Evolutionary conservation across 768 basidiomycete species (phyloP).

Genomic region (Gautieria morchelliformis): DNA sequence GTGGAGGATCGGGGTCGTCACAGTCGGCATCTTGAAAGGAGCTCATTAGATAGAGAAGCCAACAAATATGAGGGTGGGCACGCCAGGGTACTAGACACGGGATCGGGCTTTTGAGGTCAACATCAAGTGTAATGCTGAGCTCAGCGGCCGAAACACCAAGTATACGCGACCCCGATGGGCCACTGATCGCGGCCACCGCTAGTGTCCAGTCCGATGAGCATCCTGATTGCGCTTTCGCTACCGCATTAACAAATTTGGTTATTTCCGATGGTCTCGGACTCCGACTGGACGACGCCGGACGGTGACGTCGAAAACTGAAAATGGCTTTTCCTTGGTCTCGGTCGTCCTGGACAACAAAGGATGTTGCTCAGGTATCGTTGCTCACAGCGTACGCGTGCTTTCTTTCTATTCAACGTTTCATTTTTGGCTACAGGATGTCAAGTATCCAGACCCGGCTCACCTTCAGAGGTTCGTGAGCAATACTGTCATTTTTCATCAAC

Average conservation of each 20-base stretch:
- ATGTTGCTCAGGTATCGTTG: conserved; percentile 57
- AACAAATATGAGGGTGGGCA: not conserved
- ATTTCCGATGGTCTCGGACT: no score
- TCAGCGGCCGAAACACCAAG: no score
- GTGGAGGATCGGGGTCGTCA: not conserved
- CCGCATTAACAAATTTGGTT: no score
- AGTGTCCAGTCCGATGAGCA: no score
- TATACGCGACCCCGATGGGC: no score
- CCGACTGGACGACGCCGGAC: no score
- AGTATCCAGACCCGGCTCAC: conserved; percentile 55
- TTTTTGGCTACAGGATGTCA: conserved; percentile 41
- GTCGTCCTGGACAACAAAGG: conserved; percentile 70
- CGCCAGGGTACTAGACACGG: no score
- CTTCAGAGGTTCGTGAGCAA: conserved; percentile 39
- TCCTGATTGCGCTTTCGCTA: no score
- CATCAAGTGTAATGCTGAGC: no score
- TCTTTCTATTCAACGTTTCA: not conserved
- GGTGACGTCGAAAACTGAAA: no score
- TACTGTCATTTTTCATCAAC: not conserved
- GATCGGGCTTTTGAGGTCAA: no score
- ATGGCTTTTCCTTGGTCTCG: conserved; percentile 46
- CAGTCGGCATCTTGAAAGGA: not conserved
- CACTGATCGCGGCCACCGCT: no score
- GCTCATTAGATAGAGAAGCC: not conserved
- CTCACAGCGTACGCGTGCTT: not conserved